Evolutionary conservation across 2,329 filamentous ascomycete species (phyloP).

Genomic region (Rhytidhysteron rufulum): DNA sequence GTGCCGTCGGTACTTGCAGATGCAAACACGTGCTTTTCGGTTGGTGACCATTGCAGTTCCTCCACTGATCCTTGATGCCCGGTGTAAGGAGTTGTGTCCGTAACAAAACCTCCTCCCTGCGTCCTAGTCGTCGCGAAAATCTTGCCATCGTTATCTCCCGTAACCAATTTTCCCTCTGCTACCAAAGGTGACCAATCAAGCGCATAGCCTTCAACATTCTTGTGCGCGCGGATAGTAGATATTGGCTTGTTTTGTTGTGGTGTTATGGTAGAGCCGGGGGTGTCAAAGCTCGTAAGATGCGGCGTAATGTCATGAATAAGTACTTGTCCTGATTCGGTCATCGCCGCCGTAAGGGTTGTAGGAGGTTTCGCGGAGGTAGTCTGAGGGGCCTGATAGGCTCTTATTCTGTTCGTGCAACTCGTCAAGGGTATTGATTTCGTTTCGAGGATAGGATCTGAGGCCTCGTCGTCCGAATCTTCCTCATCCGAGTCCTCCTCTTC

Average conservation of each 20-base stretch:
- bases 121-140: constrained; percentile 87
- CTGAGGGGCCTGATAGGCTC: constrained; percentile 74
- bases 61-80: constrained; percentile 85
- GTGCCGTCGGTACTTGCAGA: constrained; percentile 93
- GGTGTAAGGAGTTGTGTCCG: constrained; percentile 76
- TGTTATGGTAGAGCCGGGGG: constrained; percentile 74
- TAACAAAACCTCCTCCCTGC: constrained; percentile 84
- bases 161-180: constrained; percentile 78
- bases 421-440: constrained; percentile 81
- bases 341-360: constrained; percentile 81
- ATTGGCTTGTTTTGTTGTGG: constrained; percentile 84
- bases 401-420: constrained; percentile 91
- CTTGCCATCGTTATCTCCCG: constrained; percentile 83
- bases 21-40: constrained; percentile 88
- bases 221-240: constrained; percentile 84
- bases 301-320: constrained; percentile 93
- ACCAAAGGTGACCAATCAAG: constrained; percentile 91
- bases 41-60: constrained; percentile 95
- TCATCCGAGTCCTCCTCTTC: constrained; percentile 69
- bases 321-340: constrained; percentile 86
- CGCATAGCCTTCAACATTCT: constrained; percentile 81
- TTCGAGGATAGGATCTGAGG: constrained; percentile 85
- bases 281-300: constrained; percentile 85
- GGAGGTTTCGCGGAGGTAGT: constrained; percentile 67
- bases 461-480: constrained; percentile 66